These are phyloP conservation scores for Trypanosoma avium DNA, from an alignment of 208 protist species.

Conservation along the genomic window DNA sequence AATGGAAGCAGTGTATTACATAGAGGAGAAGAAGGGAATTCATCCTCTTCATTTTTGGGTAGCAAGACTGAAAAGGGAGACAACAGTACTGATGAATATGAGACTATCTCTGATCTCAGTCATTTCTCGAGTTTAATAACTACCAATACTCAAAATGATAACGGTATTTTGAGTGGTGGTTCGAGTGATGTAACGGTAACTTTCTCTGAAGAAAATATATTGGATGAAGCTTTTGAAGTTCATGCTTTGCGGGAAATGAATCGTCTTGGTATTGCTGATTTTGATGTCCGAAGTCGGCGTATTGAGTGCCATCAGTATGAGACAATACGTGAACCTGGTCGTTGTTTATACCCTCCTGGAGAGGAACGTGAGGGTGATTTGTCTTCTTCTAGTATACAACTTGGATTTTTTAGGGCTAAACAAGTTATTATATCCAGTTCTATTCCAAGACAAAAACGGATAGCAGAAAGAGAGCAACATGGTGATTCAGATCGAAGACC, in stretches of 20 bases:
- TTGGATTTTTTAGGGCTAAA: slow-evolving; percentile 85
- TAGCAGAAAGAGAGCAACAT: slow-evolving; percentile 47
- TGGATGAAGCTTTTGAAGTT: slow-evolving; percentile 56
- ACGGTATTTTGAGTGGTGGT: slow-evolving; percentile 46
- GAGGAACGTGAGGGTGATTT: slow-evolving; percentile 40
- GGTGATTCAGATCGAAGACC: slow-evolving; percentile 29
- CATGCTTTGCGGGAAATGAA: slow-evolving; percentile 34
- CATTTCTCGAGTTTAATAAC: slow-evolving; percentile 13
- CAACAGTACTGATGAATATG: slow-evolving; percentile 11
- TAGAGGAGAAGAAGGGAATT: not conserved
- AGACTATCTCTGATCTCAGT: slow-evolving; percentile 27
- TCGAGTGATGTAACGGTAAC: slow-evolving; percentile 12
- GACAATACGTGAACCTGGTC: slow-evolving; percentile 74
- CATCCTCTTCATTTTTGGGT: not conserved
- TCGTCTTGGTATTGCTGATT: slow-evolving; percentile 32
- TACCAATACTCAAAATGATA: slow-evolving; percentile 46
- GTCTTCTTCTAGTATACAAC: slow-evolving; percentile 64
- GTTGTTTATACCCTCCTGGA: slow-evolving; percentile 68
- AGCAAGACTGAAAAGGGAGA: slow-evolving; percentile 23
- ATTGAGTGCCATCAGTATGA: slow-evolving; percentile 68
- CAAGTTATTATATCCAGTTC: slow-evolving; percentile 66
- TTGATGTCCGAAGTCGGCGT: slow-evolving; percentile 37
- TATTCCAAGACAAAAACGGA: slow-evolving; percentile 4
- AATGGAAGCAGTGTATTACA: too few relatives aligned
- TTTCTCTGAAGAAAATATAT: slow-evolving; percentile 23